These are phyloP conservation scores for Exophiala aquamarina DNA, from an alignment of 2,329 filamentous ascomycete species.

Conservation along the genomic window DNA sequence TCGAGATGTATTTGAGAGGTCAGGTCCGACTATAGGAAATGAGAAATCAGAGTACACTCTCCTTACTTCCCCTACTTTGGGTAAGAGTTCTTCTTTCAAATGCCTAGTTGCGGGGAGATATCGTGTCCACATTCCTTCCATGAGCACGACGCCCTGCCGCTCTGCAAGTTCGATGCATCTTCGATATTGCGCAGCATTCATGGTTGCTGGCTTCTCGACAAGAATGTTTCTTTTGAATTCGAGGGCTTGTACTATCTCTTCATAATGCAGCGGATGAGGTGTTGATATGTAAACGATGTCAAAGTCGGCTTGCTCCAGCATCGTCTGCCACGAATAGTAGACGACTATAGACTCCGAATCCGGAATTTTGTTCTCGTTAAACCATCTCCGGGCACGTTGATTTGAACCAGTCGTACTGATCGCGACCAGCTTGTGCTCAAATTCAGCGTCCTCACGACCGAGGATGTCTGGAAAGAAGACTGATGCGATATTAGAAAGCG, in stretches of 20 bases:
- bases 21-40: constrained; percentile 29
- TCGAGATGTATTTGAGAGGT: constrained; percentile 51
- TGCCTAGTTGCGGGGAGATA: constrained; percentile 31
- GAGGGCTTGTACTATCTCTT: constrained; percentile 27
- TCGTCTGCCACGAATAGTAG: constrained; percentile 29
- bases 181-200: constrained; percentile 29
- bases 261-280: constrained; percentile 31
- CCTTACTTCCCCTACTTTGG: constrained; percentile 59
- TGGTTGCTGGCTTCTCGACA: constrained; percentile 32
- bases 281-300: constrained; percentile 35
- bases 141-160: constrained; percentile 28
- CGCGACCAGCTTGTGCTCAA: constrained; percentile 28
- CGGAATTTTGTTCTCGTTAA: constrained; percentile 26
- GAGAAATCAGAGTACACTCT: constrained; percentile 35
- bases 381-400: constrained; percentile 26
- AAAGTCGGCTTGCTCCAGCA: constrained; percentile 31
- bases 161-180: constrained; percentile 13
- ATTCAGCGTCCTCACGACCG: constrained; percentile 18
- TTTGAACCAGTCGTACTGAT: constrained; percentile 28
- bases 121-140: constrained; percentile 34
- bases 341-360: constrained; percentile 24
- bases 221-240: constrained; percentile 29
- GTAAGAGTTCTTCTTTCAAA: constrained; percentile 56
- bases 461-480: constrained; percentile 30
- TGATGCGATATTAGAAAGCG: constrained; percentile 28